Evolutionary conservation across 352 stramenopile species (phyloP).

Genomic region (Discostella stelligera): DNA sequence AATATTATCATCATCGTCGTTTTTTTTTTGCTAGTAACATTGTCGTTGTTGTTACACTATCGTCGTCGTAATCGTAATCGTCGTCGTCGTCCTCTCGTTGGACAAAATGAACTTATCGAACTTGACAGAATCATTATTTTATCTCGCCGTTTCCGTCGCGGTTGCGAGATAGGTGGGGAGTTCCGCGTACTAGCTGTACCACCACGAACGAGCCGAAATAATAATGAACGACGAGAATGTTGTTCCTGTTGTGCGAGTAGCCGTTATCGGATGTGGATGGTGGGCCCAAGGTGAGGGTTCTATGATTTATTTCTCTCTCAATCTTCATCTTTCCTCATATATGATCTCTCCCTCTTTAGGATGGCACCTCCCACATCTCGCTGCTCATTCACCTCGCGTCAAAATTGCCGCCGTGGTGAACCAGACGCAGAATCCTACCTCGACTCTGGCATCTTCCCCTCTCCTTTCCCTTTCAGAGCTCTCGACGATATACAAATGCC

Average conservation of each 20-base stretch:
- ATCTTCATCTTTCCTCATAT: neutral
- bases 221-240: neutral
- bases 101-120: too few relatives aligned
- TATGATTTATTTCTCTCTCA: slow-evolving; percentile 3
- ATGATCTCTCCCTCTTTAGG: neutral
- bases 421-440: slow-evolving; percentile 22
- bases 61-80: too few relatives aligned
- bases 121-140: too few relatives aligned
- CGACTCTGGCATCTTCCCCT: slow-evolving; percentile 32
- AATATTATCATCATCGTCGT: too few relatives aligned
- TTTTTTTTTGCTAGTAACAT: too few relatives aligned
- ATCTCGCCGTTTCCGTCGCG: too few relatives aligned
- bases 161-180: too few relatives aligned
- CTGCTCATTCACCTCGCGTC: slow-evolving; percentile 21
- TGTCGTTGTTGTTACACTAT: too few relatives aligned
- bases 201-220: neutral
- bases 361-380: slow-evolving; percentile 53
- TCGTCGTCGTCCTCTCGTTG: too few relatives aligned
- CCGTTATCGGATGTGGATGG: slow-evolving; percentile 52
- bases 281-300: slow-evolving; percentile 39
- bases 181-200: too few relatives aligned
- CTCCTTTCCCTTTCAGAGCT: slow-evolving; percentile 42
- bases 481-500: slow-evolving; percentile 44
- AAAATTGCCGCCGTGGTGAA: slow-evolving; percentile 54
- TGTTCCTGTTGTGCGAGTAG: slow-evolving; percentile 14